These are phyloP conservation scores for Acanthamoeba polyphaga DNA, from an alignment of 208 protist species.

Conservation along the genomic window DNA sequence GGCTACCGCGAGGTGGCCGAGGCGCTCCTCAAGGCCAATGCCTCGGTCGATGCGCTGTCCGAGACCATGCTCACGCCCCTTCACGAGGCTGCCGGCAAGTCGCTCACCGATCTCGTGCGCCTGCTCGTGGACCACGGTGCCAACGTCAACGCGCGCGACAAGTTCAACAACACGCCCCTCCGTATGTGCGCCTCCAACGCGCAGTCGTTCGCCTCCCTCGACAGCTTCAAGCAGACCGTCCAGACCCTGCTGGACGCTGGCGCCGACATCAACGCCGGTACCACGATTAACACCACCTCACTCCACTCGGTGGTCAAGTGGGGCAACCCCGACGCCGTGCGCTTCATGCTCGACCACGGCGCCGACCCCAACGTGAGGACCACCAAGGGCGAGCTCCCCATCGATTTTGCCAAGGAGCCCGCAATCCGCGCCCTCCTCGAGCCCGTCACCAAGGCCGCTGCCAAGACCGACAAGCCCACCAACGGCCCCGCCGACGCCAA, in stretches of 20 bases:
- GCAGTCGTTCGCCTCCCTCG: slow-evolving; percentile 63
- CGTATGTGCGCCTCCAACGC: slow-evolving; percentile 73
- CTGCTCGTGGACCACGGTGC: slow-evolving; percentile 58
- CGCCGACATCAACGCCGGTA: slow-evolving; percentile 74
- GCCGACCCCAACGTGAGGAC: slow-evolving; percentile 71
- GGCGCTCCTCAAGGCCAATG: slow-evolving; percentile 45
- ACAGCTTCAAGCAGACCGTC: slow-evolving; percentile 72
- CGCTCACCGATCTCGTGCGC: slow-evolving; percentile 21
- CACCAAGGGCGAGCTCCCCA: slow-evolving; percentile 71
- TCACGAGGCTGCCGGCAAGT: slow-evolving; percentile 44
- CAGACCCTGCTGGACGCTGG: slow-evolving; percentile 59
- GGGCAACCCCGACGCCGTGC: slow-evolving; percentile 61
- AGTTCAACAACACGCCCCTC: slow-evolving; percentile 74
- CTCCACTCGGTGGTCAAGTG: slow-evolving; percentile 66
- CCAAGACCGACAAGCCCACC: slow-evolving; percentile 38
- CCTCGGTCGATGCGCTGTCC: slow-evolving; percentile 54
- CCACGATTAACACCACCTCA: slow-evolving; percentile 61
- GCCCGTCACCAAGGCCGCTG: slow-evolving; percentile 54
- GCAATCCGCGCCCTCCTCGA: slow-evolving; percentile 38
- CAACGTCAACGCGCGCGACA: slow-evolving; percentile 69
- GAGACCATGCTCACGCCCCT: slow-evolving; percentile 70
- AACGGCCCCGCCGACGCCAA: slow-evolving; percentile 7
- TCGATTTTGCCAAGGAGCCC: slow-evolving; percentile 74
- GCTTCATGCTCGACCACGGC: slow-evolving; percentile 63
- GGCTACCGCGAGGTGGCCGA: slow-evolving; percentile 65